phyloP scores from a whole-genome alignment of 1,284 basidiomycete genomes.

The Acaromyces ingoldii region DNA sequence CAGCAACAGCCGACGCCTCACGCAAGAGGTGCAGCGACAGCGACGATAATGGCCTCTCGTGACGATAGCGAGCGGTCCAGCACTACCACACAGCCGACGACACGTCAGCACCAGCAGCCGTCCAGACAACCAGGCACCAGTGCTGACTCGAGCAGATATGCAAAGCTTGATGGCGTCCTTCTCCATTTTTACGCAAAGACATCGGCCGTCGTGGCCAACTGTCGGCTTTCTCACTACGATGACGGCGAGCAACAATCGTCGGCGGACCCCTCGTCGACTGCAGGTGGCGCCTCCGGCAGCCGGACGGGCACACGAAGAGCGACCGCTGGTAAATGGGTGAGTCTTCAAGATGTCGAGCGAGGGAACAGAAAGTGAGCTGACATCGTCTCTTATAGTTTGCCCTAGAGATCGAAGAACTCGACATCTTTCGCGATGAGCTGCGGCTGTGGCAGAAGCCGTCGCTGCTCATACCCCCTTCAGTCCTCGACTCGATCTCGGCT shows the following conservation, averaged over 20 bases:
- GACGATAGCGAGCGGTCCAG: too few relatives aligned
- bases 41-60: too few relatives aligned
- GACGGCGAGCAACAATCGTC: slow-evolving; percentile 6
- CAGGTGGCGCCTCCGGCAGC: neutral
- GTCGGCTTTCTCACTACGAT: slow-evolving; percentile 34
- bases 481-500: slow-evolving; percentile 6
- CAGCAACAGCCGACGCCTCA: too few relatives aligned
- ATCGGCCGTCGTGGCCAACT: slow-evolving; percentile 44
- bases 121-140: too few relatives aligned
- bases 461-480: slow-evolving; percentile 14
- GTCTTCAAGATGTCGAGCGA: slow-evolving; percentile 13
- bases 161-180: slow-evolving; percentile 29
- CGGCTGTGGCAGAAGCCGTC: slow-evolving; percentile 47
- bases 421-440: slow-evolving; percentile 49
- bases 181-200: slow-evolving; percentile 53
- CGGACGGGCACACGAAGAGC: neutral
- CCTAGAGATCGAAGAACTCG: slow-evolving; percentile 49
- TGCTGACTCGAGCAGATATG: too few relatives aligned
- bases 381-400: slow-evolving; percentile 43
- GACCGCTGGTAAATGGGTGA: slow-evolving; percentile 3
- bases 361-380: neutral
- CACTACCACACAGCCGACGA: too few relatives aligned
- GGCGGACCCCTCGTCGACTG: neutral
- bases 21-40: too few relatives aligned
- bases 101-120: too few relatives aligned